These are phyloP conservation scores for Didymella arachidicola DNA, from an alignment of 2,329 filamentous ascomycete genomes.

Conservation along the genomic window DNA sequence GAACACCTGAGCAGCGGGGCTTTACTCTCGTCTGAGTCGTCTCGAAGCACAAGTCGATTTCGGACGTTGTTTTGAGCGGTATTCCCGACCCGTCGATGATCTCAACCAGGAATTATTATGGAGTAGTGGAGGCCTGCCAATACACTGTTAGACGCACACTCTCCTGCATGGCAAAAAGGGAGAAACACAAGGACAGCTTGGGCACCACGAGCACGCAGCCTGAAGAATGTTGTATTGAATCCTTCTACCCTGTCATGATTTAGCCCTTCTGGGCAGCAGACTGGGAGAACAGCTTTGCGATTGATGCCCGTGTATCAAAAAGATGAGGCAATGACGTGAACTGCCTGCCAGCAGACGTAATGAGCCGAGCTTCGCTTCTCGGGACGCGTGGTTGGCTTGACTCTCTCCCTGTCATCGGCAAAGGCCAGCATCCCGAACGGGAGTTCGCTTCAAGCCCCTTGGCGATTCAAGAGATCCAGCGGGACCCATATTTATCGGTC, in stretches of 20 bases:
- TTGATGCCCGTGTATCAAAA: conserved; percentile 7
- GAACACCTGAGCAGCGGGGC: conserved; percentile 8
- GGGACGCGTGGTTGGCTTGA: conserved; percentile 21
- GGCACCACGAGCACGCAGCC: conserved; percentile 4
- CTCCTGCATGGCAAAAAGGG: conserved; percentile 13
- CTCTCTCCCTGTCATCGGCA: conserved; percentile 11
- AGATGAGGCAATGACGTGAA: conserved; percentile 16
- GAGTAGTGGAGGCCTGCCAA: conserved; percentile 19
- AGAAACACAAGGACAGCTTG: conserved; percentile 21
- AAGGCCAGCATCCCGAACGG: conserved; percentile 8
- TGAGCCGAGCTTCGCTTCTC: conserved; percentile 23
- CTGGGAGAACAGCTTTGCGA: conserved; percentile 12
- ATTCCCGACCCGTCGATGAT: conserved; percentile 9
- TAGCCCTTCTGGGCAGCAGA: conserved; percentile 3
- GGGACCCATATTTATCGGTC: conserved; percentile 6
- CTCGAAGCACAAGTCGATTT: conserved; percentile 14
- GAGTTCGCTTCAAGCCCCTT: background rate
- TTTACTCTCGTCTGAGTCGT: background rate
- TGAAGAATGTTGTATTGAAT: conserved; percentile 18
- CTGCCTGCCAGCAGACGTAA: conserved; percentile 18
- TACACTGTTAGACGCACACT: conserved; percentile 10
- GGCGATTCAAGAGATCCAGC: conserved; percentile 8
- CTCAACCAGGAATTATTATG: conserved; percentile 12
- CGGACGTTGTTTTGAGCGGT: conserved; percentile 13
- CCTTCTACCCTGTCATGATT: conserved; percentile 7